Base-by-base conservation (phyloP, 768 basidiomycete species). In the Paxillus ammoniavirescens region DNA sequence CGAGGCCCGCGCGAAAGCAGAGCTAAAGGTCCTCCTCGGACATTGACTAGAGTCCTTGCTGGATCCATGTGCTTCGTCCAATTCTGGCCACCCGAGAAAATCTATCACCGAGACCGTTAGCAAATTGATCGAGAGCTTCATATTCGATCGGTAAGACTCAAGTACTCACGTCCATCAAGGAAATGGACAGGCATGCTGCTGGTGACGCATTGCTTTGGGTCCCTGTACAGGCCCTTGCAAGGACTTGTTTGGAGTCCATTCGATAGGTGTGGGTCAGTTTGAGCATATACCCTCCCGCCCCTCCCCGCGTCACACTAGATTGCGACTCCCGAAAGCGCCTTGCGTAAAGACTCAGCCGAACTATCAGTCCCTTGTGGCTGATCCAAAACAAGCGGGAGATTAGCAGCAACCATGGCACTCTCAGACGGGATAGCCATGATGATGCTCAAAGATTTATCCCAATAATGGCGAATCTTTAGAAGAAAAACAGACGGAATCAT, bases 371-470 rank as follows among this genome's bases (percentile, higher is more conserved):
- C 71, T 63, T 70, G 64, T 21, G 69, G 67, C 35, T 68, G 69
- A 57, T 73, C 72, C 55, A 78, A 64, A 23, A 76, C 70, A 57
- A 77, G 70, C 28, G 75, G 71, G 28, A 75, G 62, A 60, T 75
- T 73, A 60, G 73, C 71, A 52, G 70, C 69, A 46, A 76, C 62
- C 62, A 80, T 65, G 21, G 72, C 69, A 61, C 77, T 79, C 64
- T 78, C 68, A 64, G 71, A 67, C 44, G 73, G 74, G 45, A 74
- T 64, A 59, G 71, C 72, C 77, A 81, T 75, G 67, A 76, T 74
- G 52, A 76, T 68, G 61, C 74, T 74, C 54, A 77, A 72, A 42
- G 74, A 72, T 65, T 71, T 75, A 68, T 76, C 71, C 63, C 72
- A 77, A 69, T 72, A 77, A 71, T 67, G 66, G 60, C 58, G 64